Conservation (phyloP, 2,329 filamentous ascomycete species). For the Blastomyces percursus region DNA sequence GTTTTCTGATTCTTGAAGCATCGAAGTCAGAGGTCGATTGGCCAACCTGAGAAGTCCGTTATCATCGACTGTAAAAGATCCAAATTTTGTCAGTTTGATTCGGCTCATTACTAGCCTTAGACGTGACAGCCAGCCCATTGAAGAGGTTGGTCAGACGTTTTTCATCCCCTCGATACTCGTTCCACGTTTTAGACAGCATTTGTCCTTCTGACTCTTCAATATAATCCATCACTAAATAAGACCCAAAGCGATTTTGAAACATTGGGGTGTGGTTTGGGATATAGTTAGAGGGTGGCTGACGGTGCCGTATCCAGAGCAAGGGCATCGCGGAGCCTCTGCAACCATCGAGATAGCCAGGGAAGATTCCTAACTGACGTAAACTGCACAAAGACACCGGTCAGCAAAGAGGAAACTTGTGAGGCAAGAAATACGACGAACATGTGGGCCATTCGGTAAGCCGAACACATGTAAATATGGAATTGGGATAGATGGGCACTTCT, state of each 20-base stretch:
- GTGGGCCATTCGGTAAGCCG: conserved; percentile 17
- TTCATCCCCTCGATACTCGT: conserved; percentile 4
- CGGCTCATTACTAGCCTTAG: conserved; percentile 12
- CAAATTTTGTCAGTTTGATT: conserved; percentile 14
- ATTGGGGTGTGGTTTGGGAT: background rate
- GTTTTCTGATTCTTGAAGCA: conserved; percentile 18
- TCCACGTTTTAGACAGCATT: conserved; percentile 15
- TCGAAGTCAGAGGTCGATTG: conserved; percentile 18
- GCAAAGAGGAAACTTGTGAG: background rate
- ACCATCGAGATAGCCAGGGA: background rate
- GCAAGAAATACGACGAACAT: conserved; percentile 9
- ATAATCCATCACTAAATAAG: conserved; percentile 15
- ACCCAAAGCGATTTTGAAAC: conserved; percentile 5
- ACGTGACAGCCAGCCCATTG: conserved; percentile 10
- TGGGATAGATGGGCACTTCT: conserved; percentile 19
- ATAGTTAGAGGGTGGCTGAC: background rate
- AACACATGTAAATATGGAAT: conserved; percentile 23
- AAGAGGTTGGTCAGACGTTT: conserved; percentile 14
- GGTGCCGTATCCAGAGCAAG: background rate
- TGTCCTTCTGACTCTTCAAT: conserved; percentile 12
- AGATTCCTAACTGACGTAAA: background rate
- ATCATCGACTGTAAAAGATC: conserved; percentile 17
- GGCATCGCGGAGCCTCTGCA: background rate
- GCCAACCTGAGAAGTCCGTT: conserved; percentile 14
- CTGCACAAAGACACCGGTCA: background rate